Percentiles rank a stretch among this genome's conserved stretches.
phyloP scores from a whole-genome alignment of 192 early-diverging fungal species.

The Backusella westeae region DNA sequence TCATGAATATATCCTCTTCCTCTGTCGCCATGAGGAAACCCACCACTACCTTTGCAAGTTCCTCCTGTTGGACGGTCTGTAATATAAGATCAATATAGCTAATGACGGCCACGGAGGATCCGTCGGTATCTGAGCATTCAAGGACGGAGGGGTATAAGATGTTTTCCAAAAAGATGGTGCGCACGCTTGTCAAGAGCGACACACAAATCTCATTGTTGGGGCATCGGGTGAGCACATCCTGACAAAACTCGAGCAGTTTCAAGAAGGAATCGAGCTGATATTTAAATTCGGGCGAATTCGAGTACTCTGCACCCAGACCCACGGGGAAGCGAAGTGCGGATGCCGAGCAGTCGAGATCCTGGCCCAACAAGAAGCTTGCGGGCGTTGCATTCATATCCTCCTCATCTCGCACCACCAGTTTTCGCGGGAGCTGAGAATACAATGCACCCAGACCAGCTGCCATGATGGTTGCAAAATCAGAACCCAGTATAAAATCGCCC shows the following conservation, averaged over 20 bases:
- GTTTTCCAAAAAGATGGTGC: conserved; percentile 77
- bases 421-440: conserved; percentile 86
- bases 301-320: conserved; percentile 51
- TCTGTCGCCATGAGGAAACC: conserved; percentile 78
- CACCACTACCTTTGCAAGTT: conserved; percentile 69
- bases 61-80: conserved; percentile 69
- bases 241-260: conserved; percentile 68
- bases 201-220: conserved; percentile 62
- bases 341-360: conserved; percentile 18
- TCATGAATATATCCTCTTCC: conserved; percentile 18
- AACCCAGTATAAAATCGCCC: conserved; percentile 75
- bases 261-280: conserved; percentile 65
- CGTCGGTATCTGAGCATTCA: conserved; percentile 90
- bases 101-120: conserved; percentile 84
- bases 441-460: conserved; percentile 84
- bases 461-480: conserved; percentile 82
- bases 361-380: conserved; percentile 31
- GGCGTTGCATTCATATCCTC: conserved; percentile 31
- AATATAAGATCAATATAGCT: conserved; percentile 87
- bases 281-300: conserved; percentile 61
- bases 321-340: conserved; percentile 31
- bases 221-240: conserved; percentile 68
- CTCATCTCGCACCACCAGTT: conserved; percentile 58
- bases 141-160: conserved; percentile 84
- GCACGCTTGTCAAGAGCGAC: conserved; percentile 64